These are phyloP conservation scores for Parathielavia hyrcaniae DNA, from an alignment of 495 filamentous ascomycete genomes.

Conservation along the genomic window DNA sequence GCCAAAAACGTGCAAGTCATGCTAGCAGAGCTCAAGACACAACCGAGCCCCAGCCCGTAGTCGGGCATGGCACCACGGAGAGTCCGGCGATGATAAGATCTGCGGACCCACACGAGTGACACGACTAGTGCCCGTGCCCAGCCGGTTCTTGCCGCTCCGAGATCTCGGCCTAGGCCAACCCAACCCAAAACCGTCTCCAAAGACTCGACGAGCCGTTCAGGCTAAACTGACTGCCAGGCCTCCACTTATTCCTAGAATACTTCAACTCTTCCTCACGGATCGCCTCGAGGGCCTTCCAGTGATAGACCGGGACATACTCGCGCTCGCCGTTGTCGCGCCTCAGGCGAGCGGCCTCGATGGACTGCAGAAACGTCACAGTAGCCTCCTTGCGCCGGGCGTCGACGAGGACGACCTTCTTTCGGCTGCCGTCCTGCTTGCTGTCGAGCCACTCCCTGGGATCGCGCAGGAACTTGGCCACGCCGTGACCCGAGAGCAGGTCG, in stretches of 20 bases:
- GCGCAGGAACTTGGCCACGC: conserved; percentile 27
- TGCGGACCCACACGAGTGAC: background rate
- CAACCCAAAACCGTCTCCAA: conserved; percentile 26
- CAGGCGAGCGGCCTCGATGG: conserved; percentile 33
- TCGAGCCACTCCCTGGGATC: conserved; percentile 33
- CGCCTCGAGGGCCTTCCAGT: conserved; percentile 46
- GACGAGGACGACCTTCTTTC: conserved; percentile 42
- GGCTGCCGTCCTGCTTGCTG: background rate
- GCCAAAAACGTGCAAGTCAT: too few relatives aligned
- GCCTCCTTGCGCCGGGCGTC: conserved; percentile 37
- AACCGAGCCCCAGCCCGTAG: too few relatives aligned
- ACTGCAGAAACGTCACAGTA: conserved; percentile 36
- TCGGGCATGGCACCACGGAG: too few relatives aligned
- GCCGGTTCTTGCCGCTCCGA: conserved; percentile 12
- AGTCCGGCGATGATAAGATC: background rate
- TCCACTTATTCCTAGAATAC: conserved; percentile 11
- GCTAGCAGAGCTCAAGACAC: too few relatives aligned
- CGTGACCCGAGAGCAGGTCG: conserved; percentile 40
- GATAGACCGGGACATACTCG: conserved; percentile 42
- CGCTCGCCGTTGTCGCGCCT: conserved; percentile 31
- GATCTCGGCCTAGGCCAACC: conserved; percentile 18
- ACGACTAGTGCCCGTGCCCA: background rate
- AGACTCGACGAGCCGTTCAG: conserved; percentile 10
- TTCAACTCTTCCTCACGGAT: conserved; percentile 36
- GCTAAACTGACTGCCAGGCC: conserved; percentile 1